Evolutionary conservation across 345 rosid genomes (phyloP).

Genomic region (Bruguiera parviflora): DNA sequence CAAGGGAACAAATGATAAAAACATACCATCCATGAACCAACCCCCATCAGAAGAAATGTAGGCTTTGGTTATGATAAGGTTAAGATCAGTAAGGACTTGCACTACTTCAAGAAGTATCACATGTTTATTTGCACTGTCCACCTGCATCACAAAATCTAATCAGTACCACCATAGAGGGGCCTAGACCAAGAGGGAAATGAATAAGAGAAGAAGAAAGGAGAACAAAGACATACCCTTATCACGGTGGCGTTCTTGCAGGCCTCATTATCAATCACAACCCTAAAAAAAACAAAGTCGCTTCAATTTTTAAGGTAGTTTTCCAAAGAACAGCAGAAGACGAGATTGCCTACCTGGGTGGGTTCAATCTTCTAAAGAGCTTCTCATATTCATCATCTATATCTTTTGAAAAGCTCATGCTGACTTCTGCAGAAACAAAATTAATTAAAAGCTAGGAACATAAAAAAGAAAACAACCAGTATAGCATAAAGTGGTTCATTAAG

Average conservation of each 20-base stretch:
- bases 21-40: conserved; percentile 98
- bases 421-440: conserved; percentile 35
- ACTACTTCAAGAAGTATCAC: conserved; percentile 96
- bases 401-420: conserved; percentile 63
- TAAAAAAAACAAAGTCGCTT: conserved; percentile 20
- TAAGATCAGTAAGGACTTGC: conserved; percentile 87
- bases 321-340: conserved; percentile 12
- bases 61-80: conserved; percentile 76
- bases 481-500: conserved; percentile 10
- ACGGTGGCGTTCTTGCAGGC: conserved; percentile 86
- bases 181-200: conserved; percentile 5
- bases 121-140: conserved; percentile 89
- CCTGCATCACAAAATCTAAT: conserved; percentile 40
- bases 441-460: neutral
- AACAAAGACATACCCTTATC: conserved; percentile 50
- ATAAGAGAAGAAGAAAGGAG: conserved; percentile 3
- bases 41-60: conserved; percentile 95
- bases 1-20: neutral
- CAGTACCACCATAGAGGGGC: conserved; percentile 12
- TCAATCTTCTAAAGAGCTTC: conserved; percentile 84
- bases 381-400: conserved; percentile 82
- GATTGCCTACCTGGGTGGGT: conserved; percentile 70
- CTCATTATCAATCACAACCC: conserved; percentile 96
- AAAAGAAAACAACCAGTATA: conserved; percentile 15
- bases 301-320: conserved; percentile 4